phyloP scores from a whole-genome alignment of 139 green algal genomes.

The Diplosphaera chodatii region DNA sequence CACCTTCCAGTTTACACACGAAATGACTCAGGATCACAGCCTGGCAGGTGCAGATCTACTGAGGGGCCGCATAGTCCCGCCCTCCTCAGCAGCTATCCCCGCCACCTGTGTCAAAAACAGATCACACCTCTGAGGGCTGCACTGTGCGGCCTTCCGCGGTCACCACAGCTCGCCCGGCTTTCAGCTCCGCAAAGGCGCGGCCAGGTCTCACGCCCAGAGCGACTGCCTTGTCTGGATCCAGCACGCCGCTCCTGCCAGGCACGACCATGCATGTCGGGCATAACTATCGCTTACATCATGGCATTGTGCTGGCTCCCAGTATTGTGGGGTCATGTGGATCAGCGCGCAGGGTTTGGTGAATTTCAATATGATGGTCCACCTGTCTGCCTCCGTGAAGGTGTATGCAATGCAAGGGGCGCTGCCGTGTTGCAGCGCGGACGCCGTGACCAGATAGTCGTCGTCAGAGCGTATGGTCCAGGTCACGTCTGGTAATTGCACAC shows the following conservation, averaged over 20 bases:
- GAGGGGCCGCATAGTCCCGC: no score
- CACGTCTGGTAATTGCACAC: conserved; percentile 15
- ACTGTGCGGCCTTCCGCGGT: conserved; percentile 3
- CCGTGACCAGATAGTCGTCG: conserved; percentile 24
- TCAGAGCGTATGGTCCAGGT: conserved; percentile 37
- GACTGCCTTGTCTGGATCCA: conserved; percentile 15
- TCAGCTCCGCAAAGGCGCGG: conserved; percentile 16
- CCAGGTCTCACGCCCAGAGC: conserved; percentile 20
- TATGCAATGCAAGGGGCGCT: conserved; percentile 18
- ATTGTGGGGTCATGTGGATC: no score
- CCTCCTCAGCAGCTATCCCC: no score
- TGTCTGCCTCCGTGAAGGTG: conserved; percentile 31
- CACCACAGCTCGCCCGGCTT: conserved; percentile 16
- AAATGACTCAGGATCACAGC: no score
- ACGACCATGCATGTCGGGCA: no score
- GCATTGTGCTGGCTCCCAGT: no score
- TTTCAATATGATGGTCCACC: conserved; percentile 4
- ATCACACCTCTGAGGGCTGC: background rate
- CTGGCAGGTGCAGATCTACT: no score
- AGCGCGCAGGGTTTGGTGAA: no score
- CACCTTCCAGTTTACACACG: background rate
- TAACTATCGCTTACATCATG: no score
- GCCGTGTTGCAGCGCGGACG: conserved; percentile 9
- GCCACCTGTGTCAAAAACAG: no score
- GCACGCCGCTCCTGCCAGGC: conserved; percentile 14